Percentiles rank a stretch among this genome's conserved stretches.
phyloP scores from a whole-genome alignment of 345 rosid species.

The Tarenaya hassleriana region DNA sequence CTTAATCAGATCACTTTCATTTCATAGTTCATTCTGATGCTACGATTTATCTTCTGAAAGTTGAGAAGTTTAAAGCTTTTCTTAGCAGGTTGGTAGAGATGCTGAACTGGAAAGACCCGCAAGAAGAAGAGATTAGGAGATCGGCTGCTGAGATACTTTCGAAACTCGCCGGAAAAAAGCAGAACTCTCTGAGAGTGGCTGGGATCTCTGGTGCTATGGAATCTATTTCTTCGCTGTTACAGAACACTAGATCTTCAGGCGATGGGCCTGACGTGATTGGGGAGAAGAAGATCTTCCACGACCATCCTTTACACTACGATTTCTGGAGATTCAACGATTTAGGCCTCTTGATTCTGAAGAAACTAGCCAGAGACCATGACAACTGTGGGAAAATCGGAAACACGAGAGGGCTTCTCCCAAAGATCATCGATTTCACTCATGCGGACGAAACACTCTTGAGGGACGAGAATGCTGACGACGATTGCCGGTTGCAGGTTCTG shows the following conservation, averaged over 20 bases:
- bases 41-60: no score
- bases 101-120: slow-evolving; percentile 89
- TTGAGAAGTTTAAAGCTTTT: not conserved
- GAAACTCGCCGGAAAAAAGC: slow-evolving; percentile 66
- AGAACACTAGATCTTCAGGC: slow-evolving; percentile 39
- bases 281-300: slow-evolving; percentile 42
- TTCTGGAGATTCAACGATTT: slow-evolving; percentile 70
- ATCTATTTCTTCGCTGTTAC: slow-evolving; percentile 78
- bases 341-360: slow-evolving; percentile 77
- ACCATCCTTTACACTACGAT: slow-evolving; percentile 48
- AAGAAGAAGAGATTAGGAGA: slow-evolving; percentile 72
- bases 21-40: no score
- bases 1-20: no score
- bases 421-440: slow-evolving; percentile 70
- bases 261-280: slow-evolving; percentile 65
- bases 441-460: slow-evolving; percentile 45
- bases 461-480: slow-evolving; percentile 34
- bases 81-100: slow-evolving; percentile 60
- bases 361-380: slow-evolving; percentile 74
- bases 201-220: slow-evolving; percentile 94
- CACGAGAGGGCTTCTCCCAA: slow-evolving; percentile 80
- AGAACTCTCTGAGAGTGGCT: slow-evolving; percentile 67
- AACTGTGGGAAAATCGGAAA: slow-evolving; percentile 91
- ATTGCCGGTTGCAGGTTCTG: slow-evolving; percentile 40
- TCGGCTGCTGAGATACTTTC: slow-evolving; percentile 75